Evolutionary conservation across 768 basidiomycete species (phyloP), one percentile per base, ranked within the genome.

Genomic region (Lactarius pseudohatsudake): DNA sequence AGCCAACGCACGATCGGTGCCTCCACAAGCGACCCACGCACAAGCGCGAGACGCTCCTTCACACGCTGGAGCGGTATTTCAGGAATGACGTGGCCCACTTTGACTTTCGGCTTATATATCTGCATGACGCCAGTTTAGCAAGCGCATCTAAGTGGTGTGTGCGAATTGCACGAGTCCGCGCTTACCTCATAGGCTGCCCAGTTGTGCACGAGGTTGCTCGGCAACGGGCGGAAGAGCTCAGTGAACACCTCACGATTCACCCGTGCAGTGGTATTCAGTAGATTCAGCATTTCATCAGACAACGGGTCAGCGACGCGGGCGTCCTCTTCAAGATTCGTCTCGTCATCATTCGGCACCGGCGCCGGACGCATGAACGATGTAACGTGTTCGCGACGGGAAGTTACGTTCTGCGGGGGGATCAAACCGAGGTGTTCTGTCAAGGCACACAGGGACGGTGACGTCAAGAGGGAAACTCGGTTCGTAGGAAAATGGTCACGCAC

Each of bases 241-340:
- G 90, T 88, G 71, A 94, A 96, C 63, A 95, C 82, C 74, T 91
- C 89, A 62, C 92, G 81, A 75, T 98, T 98, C 78, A 77, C 84
- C 66, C 82, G 81, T 20, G 94, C 95, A 0, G 91, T 94, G 41
- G 79, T 80, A 47, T 80, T 82, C 87, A 88, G 89, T 7, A 94
- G 77, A 9, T 78, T 66, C 7, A 84, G 71, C 22, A 86, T 86
- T 53, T 78, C 75, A n/a, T 87, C 84, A 3, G 84, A 76, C 30
- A 98, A 77, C 10, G 94, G 89, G 78, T 98, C 95, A 7, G 86
- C 86, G 16, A 98, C 92, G 1, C 82, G 75, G 4, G 74, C 71
- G 73, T 96, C 93, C 62, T 88, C 85, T 18, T 78, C 70, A 0
- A 76, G 72, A n/a, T 76, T 70, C 2, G 82, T 87, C 75, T 91